A percentile compares a stretch with the other conserved stretches of the same genome.
Evolutionary conservation across 495 filamentous ascomycete species (phyloP).

Genomic region (Talaromyces adpressus): DNA sequence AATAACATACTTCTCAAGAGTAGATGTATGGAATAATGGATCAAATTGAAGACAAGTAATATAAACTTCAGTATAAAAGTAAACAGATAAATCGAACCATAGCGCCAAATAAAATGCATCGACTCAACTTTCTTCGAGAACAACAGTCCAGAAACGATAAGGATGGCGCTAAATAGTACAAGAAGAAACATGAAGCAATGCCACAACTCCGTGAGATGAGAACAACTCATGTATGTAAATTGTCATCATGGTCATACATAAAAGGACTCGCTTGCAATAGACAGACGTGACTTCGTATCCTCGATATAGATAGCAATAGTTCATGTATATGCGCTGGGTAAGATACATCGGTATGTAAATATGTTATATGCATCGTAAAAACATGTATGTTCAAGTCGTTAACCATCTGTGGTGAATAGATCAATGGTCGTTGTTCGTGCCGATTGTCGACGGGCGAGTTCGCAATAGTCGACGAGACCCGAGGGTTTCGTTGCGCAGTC

Average conservation of each 20-base stretch:
- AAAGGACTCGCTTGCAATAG: background rate
- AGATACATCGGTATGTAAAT: background rate
- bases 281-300: background rate
- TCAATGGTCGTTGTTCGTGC: conserved; percentile 14
- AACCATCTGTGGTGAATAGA: background rate
- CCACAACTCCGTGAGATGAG: background rate
- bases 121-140: background rate
- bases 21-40: background rate
- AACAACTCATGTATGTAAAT: background rate
- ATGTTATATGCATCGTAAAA: conserved; percentile 1
- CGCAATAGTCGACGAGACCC: conserved; percentile 32
- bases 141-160: background rate
- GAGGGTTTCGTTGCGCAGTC: conserved; percentile 34
- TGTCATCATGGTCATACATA: background rate
- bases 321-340: background rate
- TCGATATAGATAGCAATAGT: background rate
- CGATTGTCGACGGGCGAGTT: conserved; percentile 24
- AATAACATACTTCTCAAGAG: background rate
- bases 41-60: background rate
- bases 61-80: background rate
- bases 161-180: background rate
- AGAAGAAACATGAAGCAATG: conserved; percentile 1
- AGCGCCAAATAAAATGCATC: conserved; percentile 3
- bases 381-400: background rate
- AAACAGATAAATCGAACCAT: background rate